These are phyloP conservation scores for Magnolia officinalis DNA, from an alignment of 164 flowering plant genomes.

Conservation along the genomic window DNA sequence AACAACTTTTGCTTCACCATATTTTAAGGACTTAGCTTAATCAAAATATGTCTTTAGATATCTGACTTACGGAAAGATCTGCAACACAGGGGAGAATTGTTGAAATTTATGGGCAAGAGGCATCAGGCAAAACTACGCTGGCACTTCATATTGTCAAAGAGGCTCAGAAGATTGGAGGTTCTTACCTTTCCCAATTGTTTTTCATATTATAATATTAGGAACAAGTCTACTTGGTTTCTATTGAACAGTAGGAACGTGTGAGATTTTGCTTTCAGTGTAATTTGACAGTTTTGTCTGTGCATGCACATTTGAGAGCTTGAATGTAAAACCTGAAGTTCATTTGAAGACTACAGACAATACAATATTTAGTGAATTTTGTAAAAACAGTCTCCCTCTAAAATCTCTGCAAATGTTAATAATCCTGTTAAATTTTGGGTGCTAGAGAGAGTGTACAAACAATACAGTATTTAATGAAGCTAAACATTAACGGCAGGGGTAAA, in stretches of 20 bases:
- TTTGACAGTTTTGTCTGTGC: too few species aligned
- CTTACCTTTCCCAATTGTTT: background rate
- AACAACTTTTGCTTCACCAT: background rate
- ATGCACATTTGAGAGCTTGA: too few species aligned
- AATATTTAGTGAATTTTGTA: too few species aligned
- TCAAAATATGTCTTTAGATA: background rate
- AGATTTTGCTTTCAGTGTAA: background rate
- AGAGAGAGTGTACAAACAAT: too few species aligned
- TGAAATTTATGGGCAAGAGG: conserved; percentile 86
- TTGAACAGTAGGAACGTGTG: background rate
- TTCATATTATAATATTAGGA: background rate
- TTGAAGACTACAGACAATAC: too few species aligned
- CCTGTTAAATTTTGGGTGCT: too few species aligned
- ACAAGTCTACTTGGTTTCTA: background rate
- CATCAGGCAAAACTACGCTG: conserved; percentile 91
- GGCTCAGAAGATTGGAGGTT: conserved; percentile 94
- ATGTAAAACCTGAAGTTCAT: too few species aligned
- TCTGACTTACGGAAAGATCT: conserved; percentile 6
- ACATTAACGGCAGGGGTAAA: too few species aligned
- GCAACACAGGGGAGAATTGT: conserved; percentile 77
- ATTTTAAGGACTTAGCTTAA: background rate
- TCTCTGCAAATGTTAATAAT: too few species aligned
- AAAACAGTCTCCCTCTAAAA: too few species aligned
- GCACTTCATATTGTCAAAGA: conserved; percentile 81
- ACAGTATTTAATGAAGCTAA: too few species aligned